Evolutionary conservation across 75 land plant genomes (phyloP), one percentile per base, ranked within the genome.

Genomic region (Picea glauca): DNA sequence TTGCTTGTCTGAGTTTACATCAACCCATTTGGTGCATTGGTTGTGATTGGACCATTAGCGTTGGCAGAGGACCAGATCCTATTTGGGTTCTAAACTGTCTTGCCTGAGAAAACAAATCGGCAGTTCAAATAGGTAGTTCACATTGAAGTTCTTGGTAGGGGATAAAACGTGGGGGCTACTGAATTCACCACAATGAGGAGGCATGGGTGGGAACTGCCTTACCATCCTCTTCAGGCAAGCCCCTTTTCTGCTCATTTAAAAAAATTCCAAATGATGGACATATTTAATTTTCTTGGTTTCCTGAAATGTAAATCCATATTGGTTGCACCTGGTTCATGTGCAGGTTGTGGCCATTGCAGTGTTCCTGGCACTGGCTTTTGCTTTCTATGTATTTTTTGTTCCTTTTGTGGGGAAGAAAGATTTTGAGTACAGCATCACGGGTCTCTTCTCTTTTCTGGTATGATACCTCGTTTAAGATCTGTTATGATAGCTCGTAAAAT

Each of bases 181-280:
- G 56, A 50, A 50, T 50, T 50, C 56, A 9, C 56, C 56, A 50
- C 11, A 81, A 98, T 98, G 99, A 94, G 98, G 85, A 92, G 87
- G 81, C 92, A 95, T 89, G 99, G 99, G 12, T 98, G 98, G 98
- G 91, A 98, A 83, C 96, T 95, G 67, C 99, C 99, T 54, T 95
- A 93, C 61, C 99, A 98, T 83, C 99, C 99, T 65, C 94, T 98
- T 31, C 99, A 98, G 96, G 99, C 84, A 81, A 83, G 66, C 15
- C 43, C 23, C 11, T 62, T n/a, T 23, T 54, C 9, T 75, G 9
- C 11, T 9, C 56, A 11, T 50, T 50, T 50, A 30, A 9, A 50
- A 50, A 50, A 9, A 9, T 9, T 50, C 56, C 11, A 50, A 50
- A 50, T 50, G 56, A 50, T 50, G 43, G 43, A 40, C 11, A 50